Percentiles rank a stretch among this genome's conserved stretches.
Evolutionary conservation across 768 basidiomycete genomes (phyloP).

Genomic region (Russula virescens): DNA sequence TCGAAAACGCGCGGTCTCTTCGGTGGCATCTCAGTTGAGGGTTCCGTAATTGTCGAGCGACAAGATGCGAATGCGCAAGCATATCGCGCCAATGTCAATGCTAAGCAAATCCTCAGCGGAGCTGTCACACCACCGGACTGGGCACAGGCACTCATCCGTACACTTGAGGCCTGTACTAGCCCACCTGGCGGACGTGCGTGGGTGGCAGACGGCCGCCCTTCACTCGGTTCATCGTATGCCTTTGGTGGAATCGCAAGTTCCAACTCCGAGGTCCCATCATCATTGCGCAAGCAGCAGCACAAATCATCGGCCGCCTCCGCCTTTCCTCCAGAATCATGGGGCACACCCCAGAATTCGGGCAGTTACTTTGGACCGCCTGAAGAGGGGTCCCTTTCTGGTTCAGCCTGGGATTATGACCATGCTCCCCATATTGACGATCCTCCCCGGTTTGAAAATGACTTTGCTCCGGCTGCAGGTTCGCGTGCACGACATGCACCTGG

Average conservation of each 20-base stretch:
- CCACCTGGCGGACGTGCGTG: constrained; percentile 63
- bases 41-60: constrained; percentile 87
- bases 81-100: constrained; percentile 68
- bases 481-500: constrained; percentile 6
- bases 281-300: constrained; percentile 16
- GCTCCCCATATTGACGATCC: constrained; percentile 17
- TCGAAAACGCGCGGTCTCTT: constrained; percentile 91
- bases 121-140: constrained; percentile 67
- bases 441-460: constrained; percentile 18
- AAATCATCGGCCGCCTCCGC: constrained; percentile 30
- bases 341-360: constrained; percentile 40
- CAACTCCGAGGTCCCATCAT: constrained; percentile 28
- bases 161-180: constrained; percentile 67
- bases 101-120: constrained; percentile 77
- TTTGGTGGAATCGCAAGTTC: constrained; percentile 53
- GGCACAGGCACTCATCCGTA: constrained; percentile 68
- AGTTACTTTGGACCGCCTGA: constrained; percentile 46
- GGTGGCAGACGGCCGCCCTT: constrained; percentile 45
- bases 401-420: constrained; percentile 24
- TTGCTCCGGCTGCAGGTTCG: constrained; percentile 9
- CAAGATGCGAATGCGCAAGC: constrained; percentile 89
- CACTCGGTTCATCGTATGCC: constrained; percentile 39
- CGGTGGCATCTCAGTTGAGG: constrained; percentile 85
- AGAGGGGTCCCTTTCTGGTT: constrained; percentile 25
- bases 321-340: constrained; percentile 69